Percentiles rank a stretch among this genome's conserved stretches.
Evolutionary conservation across 139 green algal genomes (phyloP).

Genomic region (Chlamydomonas schloesseri): DNA sequence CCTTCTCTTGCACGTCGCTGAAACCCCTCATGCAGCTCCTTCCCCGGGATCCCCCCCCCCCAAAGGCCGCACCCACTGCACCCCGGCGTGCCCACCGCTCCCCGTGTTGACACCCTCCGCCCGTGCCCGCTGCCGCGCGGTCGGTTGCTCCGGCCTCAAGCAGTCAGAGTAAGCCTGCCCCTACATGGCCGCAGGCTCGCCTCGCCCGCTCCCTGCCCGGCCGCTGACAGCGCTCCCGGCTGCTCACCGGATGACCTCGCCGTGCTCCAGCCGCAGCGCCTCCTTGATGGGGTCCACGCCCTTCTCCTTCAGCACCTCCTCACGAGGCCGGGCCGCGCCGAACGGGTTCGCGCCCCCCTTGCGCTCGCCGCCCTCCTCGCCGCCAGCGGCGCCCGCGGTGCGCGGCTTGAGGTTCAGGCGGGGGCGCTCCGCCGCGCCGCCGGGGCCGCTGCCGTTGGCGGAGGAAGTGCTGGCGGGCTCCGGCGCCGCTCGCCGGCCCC

Average conservation of each 20-base stretch:
- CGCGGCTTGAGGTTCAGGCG: slow-evolving; percentile 70
- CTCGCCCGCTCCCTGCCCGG: no score
- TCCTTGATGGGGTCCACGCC: slow-evolving; percentile 80
- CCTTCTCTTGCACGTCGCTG: no score
- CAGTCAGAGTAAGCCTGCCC: no score
- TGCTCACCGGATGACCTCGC: slow-evolving; percentile 64
- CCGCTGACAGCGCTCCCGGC: no score
- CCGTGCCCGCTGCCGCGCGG: no score
- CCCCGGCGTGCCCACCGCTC: no score
- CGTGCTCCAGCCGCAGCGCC: slow-evolving; percentile 72
- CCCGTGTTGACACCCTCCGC: no score
- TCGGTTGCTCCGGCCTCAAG: no score
- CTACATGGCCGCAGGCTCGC: no score
- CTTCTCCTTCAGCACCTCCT: slow-evolving; percentile 94
- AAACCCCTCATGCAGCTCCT: no score
- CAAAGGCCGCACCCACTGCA: no score
- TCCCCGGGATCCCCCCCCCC: no score
- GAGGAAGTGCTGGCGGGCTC: not conserved
- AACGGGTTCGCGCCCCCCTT: slow-evolving; percentile 78
- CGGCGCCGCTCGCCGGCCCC: not conserved
- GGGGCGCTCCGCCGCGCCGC: slow-evolving; percentile 44
- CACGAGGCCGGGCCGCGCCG: slow-evolving; percentile 85
- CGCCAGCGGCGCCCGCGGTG: not conserved
- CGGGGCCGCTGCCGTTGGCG: not conserved
- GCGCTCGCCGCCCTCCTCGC: not conserved